Base-by-base conservation (phyloP, 805 yeast genomes). In the Yamadazyma akitaensis region DNA sequence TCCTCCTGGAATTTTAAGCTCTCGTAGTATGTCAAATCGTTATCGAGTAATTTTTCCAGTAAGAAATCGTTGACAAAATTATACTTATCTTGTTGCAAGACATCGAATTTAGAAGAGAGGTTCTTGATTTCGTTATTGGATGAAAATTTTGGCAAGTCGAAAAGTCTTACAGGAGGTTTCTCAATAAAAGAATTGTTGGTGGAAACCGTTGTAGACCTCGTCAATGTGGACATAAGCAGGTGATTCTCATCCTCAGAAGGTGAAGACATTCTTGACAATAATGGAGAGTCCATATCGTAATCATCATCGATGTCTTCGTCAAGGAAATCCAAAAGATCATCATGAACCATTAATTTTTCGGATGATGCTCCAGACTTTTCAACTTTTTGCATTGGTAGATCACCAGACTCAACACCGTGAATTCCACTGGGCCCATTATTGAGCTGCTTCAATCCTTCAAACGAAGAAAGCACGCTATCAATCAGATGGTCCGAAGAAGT, bases 121-220 rank as follows among this genome's bases (percentile, higher is more conserved):
- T 44, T 51, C 14, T 36, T 44, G 31, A 37, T 14, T 31, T 13
- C 18, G 40, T 11, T 26, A 36, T 41, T 31, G 19, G 13, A 16
- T 2, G 24, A 9, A 41, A 44, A 67, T 30, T 54, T 56, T 5
- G 75, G 75, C 40, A 70, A 57, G 19, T 64, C 69, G 44, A 64
- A 64, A 49, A 67, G 63, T 42, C 60, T 39, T 2, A 40, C 10
- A 3, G 53, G 50, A 50, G 40, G 54, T 34, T 51, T 46, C 49
- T 51, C 46, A 36, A 48, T 25, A 8, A 50, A 49, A 2, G 65
- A 57, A 49, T 58, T 62, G 42, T 57, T 60, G 41, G 73, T 65
- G 6, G 70, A 63, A 5, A 69, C 72, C 2, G 75, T 70, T 21
- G 75, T 72, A 11, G 74, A 68, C 43, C 76, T 51, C 0, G 76